Conservation (phyloP, 2,329 filamentous ascomycete genomes). For the Ophidiomyces ophidiicola region DNA sequence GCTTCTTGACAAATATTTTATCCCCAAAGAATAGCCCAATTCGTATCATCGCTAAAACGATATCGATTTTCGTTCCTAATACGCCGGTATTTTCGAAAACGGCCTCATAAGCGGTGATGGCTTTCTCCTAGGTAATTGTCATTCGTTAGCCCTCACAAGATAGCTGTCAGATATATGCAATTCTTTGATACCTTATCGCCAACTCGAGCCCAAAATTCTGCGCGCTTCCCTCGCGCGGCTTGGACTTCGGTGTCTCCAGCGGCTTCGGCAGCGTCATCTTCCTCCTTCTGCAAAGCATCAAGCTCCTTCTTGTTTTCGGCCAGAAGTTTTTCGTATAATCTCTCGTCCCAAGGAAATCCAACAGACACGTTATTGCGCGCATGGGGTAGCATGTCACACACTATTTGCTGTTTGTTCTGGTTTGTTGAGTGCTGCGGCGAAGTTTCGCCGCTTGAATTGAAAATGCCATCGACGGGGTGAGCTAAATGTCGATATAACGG, state of each 20-base stretch:
- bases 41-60: constrained; percentile 91
- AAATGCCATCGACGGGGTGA: constrained; percentile 58
- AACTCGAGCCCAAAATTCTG: constrained; percentile 90
- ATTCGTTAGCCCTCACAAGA: constrained; percentile 13
- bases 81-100: constrained; percentile 96
- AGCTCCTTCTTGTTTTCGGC: constrained; percentile 68
- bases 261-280: constrained; percentile 89
- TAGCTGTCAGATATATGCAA: constrained; percentile 1
- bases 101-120: constrained; percentile 80
- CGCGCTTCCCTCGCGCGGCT: constrained; percentile 82
- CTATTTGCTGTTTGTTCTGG: constrained; percentile 38
- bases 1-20: constrained; percentile 83
- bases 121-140: constrained; percentile 59
- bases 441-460: constrained; percentile 63
- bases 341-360: constrained; percentile 80
- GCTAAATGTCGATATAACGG: constrained; percentile 54
- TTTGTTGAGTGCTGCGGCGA: constrained; percentile 35
- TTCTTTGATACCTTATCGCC: constrained; percentile 70
- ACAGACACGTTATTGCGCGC: constrained; percentile 53
- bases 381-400: constrained; percentile 65
- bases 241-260: constrained; percentile 92
- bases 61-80: constrained; percentile 90
- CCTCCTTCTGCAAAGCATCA: constrained; percentile 66
- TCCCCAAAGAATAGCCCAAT: constrained; percentile 94
- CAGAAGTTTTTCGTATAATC: constrained; percentile 64